A percentile compares a stretch with the other conserved stretches of the same genome.
Evolutionary conservation across 2,329 filamentous ascomycete species (phyloP).

Genomic region (Elsinoe necatrix): DNA sequence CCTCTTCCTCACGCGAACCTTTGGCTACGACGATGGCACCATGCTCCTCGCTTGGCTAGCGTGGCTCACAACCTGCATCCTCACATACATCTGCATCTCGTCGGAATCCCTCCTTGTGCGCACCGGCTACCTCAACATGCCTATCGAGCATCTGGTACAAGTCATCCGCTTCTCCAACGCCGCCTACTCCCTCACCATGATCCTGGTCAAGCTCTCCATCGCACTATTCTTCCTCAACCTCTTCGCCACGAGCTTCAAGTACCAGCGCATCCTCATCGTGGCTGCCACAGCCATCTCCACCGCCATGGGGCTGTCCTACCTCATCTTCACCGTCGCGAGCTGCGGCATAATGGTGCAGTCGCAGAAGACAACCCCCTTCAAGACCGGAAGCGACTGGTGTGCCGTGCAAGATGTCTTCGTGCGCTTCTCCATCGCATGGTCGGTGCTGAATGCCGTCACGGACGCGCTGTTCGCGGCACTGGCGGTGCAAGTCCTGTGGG

Average conservation of each 20-base stretch:
- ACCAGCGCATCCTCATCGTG: constrained; percentile 38
- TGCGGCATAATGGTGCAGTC: constrained; percentile 15
- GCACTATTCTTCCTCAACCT: constrained; percentile 35
- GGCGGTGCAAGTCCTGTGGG: constrained; percentile 33
- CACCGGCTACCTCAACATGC: constrained; percentile 38
- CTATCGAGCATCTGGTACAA: constrained; percentile 42
- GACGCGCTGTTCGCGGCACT: constrained; percentile 27
- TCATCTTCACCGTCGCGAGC: constrained; percentile 21
- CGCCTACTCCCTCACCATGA: constrained; percentile 36
- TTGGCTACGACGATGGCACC: constrained; percentile 30
- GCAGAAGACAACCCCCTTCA: constrained; percentile 19
- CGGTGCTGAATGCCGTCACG: constrained; percentile 27
- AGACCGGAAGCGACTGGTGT: constrained; percentile 30
- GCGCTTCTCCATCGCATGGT: constrained; percentile 29
- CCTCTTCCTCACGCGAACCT: constrained; percentile 25
- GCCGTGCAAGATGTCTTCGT: constrained; percentile 25
- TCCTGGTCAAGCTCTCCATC: constrained; percentile 36
- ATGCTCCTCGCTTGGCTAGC: constrained; percentile 28
- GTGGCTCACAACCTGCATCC: constrained; percentile 23
- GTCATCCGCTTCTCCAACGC: constrained; percentile 37
- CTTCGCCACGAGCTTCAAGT: constrained; percentile 24
- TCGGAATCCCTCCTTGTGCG: constrained; percentile 30
- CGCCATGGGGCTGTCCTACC: constrained; percentile 38
- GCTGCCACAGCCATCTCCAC: constrained; percentile 43
- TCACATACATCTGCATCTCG: constrained; percentile 20